Base-by-base conservation (phyloP, 306 rosid species). In the Quercus cerris region DNA sequence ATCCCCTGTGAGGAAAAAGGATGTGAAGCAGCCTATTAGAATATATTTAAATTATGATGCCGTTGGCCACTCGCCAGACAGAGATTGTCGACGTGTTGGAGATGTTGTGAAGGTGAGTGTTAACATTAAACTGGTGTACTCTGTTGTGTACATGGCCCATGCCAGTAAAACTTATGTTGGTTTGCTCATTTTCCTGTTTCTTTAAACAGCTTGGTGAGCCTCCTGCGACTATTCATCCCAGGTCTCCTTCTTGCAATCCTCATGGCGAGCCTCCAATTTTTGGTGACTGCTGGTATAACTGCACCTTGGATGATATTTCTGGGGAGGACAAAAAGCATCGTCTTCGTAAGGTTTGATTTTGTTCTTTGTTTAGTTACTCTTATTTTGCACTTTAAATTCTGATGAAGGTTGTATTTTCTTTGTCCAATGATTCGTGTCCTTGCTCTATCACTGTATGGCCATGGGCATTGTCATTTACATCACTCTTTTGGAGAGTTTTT, bases 271-370 rank as follows among this genome's bases (percentile, higher is more conserved):
- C 97, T 84, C 93, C 97, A 73, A 73, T 91, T 58, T 84, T 87
- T 63, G 99, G 97, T 46, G 99, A 94, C 82, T 94, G 99, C 87
- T 94, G 99, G 99, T 94, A 94, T 82, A 94, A 93, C 85, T 94
- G 99, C 86, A 94, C 97, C 63, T 73, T 81, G 68, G 97, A 94
- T 71, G 99, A 94, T 94, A 89, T 94, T 71, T 90, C 99, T 62
- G 90, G 94, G 78, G 94, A 90, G 81, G 99, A 94, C 86, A 94
- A 94, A 88, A 84, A 85, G 33, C 79, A 5, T 70, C 97, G 97
- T 74, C 99, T 94, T 77, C 97, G 88, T 81, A 93, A 90, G 97
- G 99, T 94, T 30, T 70, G 78, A 7, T 78, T 63, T 22, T 63
- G 51, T 79, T 76, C 44, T 79, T 4, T 66, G 46, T 61, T 73